Conservation (phyloP, 805 yeast genomes). For the Hemisphaericaspora nanyangensis region DNA sequence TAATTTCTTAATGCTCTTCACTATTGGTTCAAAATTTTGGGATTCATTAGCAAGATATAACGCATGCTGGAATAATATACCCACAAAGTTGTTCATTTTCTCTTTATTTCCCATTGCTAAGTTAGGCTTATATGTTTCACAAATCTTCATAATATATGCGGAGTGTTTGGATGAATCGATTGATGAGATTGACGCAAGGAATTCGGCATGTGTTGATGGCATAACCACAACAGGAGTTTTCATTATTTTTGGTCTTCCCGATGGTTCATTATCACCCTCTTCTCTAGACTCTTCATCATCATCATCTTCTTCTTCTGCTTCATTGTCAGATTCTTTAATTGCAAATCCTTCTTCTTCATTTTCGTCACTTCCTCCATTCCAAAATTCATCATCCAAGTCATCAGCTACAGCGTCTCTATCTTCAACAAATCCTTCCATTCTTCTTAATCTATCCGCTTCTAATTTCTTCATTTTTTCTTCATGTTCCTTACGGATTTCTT, state of each 20-base stretch:
- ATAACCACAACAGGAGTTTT: constrained; percentile 15
- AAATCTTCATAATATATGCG: constrained; percentile 49
- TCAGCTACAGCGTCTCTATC: constrained; percentile 58
- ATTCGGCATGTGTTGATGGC: constrained; percentile 29
- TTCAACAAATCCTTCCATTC: constrained; percentile 67
- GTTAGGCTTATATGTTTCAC: constrained; percentile 67
- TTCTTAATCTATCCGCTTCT: constrained; percentile 63
- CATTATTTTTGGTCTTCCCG: constrained; percentile 9
- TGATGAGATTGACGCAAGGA: constrained; percentile 28
- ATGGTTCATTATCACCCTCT: constrained; percentile 16
- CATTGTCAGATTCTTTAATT: constrained; percentile 27
- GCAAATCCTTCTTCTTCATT: constrained; percentile 44
- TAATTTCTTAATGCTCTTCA: constrained; percentile 48
- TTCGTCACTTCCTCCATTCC: constrained; percentile 50
- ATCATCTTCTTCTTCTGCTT: constrained; percentile 34
- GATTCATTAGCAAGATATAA: constrained; percentile 37
- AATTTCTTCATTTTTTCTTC: constrained; percentile 56
- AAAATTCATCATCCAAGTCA: constrained; percentile 64
- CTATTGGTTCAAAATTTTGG: constrained; percentile 38
- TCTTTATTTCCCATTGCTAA: constrained; percentile 80
- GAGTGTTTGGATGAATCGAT: constrained; percentile 41
- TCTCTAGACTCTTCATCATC: constrained; percentile 26
- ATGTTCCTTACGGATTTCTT: constrained; percentile 60
- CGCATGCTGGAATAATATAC: constrained; percentile 60
- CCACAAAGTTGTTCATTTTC: constrained; percentile 59